Evolutionary conservation across 1,139 yeast species (phyloP), one percentile per base, ranked within the genome.

Genomic region (Yarrowia galli): DNA sequence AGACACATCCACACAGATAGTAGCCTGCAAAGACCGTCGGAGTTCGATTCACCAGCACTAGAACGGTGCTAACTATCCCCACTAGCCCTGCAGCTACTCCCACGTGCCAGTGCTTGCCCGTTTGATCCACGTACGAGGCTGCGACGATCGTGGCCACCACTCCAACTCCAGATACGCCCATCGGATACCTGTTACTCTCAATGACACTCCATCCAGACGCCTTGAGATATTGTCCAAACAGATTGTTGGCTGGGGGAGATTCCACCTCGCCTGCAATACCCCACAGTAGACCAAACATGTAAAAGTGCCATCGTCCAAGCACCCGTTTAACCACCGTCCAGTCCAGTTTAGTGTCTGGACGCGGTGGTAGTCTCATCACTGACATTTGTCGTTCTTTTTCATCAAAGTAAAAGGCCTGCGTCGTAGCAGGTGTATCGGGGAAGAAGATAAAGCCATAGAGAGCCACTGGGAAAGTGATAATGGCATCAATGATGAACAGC

Each of bases 391-490:
- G 70, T 68, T 79, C 80, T 2, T 72, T 71, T 7, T 72, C 70
- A 12, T 69, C 69, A 16, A 78, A 70, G 77, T 79, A 78, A 70
- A 73, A 72, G 1, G 74, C 69, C 32, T 72, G 75, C 25, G 85
- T 82, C 22, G 77, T 79, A 16, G 73, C 71, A 1, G 93, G 92
- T 40, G 90, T 87, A 63, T 92, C 93, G 1, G 95, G 95, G 70
- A 88, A 80, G 70, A 83, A 73, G 72, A 84, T 82, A 72, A 87
- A 83, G 0, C 93, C 93, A 70, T 86, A 76, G 25, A 89, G 35
- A 16, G 89, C 92, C 67, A 89, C 85, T 0, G 87, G 87, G 40
- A 84, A 75, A 3, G 87, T 81, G 60, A 85, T 79, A 18, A 82
- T 75, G 4, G 86, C 87, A 72, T 85, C 91, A 70, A 87, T 82